Base-by-base conservation (phyloP, 345 rosid genomes). In the Rhodamnia rubescens region DNA sequence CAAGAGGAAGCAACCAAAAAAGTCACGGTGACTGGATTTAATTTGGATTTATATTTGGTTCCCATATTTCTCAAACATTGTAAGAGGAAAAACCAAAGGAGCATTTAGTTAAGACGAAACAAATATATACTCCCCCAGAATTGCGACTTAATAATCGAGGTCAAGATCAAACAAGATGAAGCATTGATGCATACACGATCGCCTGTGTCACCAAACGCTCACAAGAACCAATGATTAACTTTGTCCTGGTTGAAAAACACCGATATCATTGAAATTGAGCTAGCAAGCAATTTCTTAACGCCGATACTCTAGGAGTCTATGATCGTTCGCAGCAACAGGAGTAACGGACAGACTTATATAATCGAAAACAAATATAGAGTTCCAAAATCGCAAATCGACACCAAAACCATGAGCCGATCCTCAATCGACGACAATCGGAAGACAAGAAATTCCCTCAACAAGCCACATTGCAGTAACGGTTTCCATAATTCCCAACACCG, bases 1-100 rank as follows among this genome's bases (percentile, higher is more conserved):
- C 74, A 91, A 86, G 83, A 93, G 87, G 82, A 92, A 86, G 85
- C 90, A 90, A 56, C 91, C 84, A 88, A 86, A 82, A 94, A 54
- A 57, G 90, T 50, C 9, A 82, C 87, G 4, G 20, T 40, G 47
- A 82, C 42, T 22, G 89, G 87, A 85, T 83, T 89, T 24, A 52
- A 54, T 18, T 75, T n/a, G n/a, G n/a, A n/a, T n/a, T n/a, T n/a
- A n/a, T n/a, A n/a, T n/a, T n/a, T 22, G 7, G 88, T 87, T 75
- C 90, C 93, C 95, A 92, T 94, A 29, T 64, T n/a, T n/a, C 83
- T 80, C 83, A 80, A 22, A 44, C 29, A 11, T 53, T 42, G 83
- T 47, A 11, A 80, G 32, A 80, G 83, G 82, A 11, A 11, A 50
- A 13, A 80, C 24, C 7, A 22, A 80, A 47, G n/a, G 53, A 80